Evolutionary conservation across 2,329 filamentous ascomycete species (phyloP).

Genomic region (Cytospora leucostoma): DNA sequence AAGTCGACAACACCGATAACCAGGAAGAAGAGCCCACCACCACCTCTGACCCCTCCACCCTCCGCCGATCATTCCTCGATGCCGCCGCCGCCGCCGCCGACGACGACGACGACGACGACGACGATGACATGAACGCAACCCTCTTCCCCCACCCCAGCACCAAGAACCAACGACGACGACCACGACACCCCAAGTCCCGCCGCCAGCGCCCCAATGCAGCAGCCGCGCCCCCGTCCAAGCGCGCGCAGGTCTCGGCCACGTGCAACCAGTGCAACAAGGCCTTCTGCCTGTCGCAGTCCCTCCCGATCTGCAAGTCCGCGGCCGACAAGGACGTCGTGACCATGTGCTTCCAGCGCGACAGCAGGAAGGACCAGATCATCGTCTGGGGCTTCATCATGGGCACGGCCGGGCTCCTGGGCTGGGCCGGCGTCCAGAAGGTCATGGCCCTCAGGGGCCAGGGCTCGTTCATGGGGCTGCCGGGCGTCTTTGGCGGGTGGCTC

Average conservation of each 20-base stretch:
- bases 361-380: conserved; percentile 66
- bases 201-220: neutral
- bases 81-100: too few relatives aligned
- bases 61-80: too few relatives aligned
- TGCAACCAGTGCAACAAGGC: conserved; percentile 66
- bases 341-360: conserved; percentile 67
- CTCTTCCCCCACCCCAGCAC: conserved; percentile 28
- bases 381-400: conserved; percentile 65
- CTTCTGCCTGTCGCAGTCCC: conserved; percentile 60
- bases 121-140: conserved; percentile 29
- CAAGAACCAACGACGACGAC: neutral
- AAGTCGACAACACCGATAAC: conserved; percentile 11
- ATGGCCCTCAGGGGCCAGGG: conserved; percentile 44
- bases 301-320: conserved; percentile 64
- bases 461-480: conserved; percentile 18
- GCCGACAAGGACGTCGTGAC: conserved; percentile 63
- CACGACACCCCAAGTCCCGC: conserved; percentile 28
- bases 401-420: conserved; percentile 59
- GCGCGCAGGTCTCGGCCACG: conserved; percentile 40
- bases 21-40: conserved; percentile 8
- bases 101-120: conserved; percentile 26
- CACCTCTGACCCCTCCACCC: conserved; percentile 32
- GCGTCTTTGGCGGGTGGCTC: conserved; percentile 23
- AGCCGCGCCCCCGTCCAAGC: conserved; percentile 27
- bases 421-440: conserved; percentile 56